Evolutionary conservation across 345 rosid species (phyloP), one percentile per base, ranked within the genome.

Genomic region (Psidium guajava): DNA sequence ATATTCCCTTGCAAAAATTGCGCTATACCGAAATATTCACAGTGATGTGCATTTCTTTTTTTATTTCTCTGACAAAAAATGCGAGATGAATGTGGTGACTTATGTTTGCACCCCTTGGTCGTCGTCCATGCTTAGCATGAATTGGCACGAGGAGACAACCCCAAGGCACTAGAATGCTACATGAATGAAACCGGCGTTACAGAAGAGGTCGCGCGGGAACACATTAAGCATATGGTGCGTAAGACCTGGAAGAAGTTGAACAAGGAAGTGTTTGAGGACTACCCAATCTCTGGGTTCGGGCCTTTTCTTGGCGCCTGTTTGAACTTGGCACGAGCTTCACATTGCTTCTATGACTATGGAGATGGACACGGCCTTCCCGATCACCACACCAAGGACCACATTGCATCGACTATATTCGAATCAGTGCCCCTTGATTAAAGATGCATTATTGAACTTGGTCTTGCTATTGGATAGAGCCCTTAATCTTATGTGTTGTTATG

Each of bases 211-310:
- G 73, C 82, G 4, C 40, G 58, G 4, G 81, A 85, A 11, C 85
- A 85, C 54, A 40, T 85, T 5, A 75, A 20, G 54, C 4, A 73
- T 74, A 6, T 58, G 32, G 36, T 83, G 11, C 56, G 32, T 6
- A 69, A 85, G 27, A 56, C 87, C 15, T 87, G 85, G 89, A 87
- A 87, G 87, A 82, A 7, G 7, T 82, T 87, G 89, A 57, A 56
- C 4, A 14, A 47, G 8, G 74, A 15, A 25, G 28, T 81, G n/a
- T 61, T 86, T 82, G 84, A 84, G 14, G 58, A 77, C 54, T 10
- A 54, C 52, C 54, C 69, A 15, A 0, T 73, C 12, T 14, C 69
- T 2, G 13, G n/a, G n/a, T 32, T 27, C 10, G 54, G 9, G 3
- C 40, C 64, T 20, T 85, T 74, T 28, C 16, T 75, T 16, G 0